phyloP scores from a whole-genome alignment of 75 land plant genomes.

The Selaginella tamariscina region DNA sequence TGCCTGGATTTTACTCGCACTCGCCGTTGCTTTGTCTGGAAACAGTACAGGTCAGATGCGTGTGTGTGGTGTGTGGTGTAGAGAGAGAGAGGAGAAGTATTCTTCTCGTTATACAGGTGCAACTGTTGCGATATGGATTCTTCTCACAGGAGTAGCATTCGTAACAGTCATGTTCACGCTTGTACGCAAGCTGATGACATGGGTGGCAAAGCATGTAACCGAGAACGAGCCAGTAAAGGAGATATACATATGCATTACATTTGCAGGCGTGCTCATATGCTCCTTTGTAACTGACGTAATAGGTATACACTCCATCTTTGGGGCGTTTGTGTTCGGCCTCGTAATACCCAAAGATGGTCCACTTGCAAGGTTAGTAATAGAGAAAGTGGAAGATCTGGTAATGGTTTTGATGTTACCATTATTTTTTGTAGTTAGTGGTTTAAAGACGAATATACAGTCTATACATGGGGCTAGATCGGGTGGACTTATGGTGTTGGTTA shows the following conservation, averaged over 20 bases:
- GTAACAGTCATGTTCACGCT: constrained; percentile 23
- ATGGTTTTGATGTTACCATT: constrained; percentile 44
- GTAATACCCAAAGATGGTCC: constrained; percentile 46
- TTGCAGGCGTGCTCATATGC: constrained; percentile 30
- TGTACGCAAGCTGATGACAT: constrained; percentile 24
- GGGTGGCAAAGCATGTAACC: constrained; percentile 32
- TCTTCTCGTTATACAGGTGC: no score
- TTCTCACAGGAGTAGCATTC: constrained; percentile 37
- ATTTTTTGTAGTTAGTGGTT: constrained; percentile 36
- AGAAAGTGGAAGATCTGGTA: constrained; percentile 51
- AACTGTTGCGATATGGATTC: constrained; percentile 36
- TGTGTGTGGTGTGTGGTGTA: no score
- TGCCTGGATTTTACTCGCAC: no score
- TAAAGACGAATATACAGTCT: no score
- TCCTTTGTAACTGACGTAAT: constrained; percentile 46
- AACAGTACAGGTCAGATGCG: no score
- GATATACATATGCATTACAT: constrained; percentile 33
- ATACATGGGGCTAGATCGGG: no score
- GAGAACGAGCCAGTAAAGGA: constrained; percentile 36
- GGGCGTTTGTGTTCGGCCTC: no score
- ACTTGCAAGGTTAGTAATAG: constrained; percentile 37
- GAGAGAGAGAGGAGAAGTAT: no score
- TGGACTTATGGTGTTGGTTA: constrained; percentile 43
- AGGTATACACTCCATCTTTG: constrained; percentile 62
- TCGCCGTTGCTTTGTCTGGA: no score